Base-by-base conservation (phyloP, 805 yeast genomes). In the Candida easanensis region DNA sequence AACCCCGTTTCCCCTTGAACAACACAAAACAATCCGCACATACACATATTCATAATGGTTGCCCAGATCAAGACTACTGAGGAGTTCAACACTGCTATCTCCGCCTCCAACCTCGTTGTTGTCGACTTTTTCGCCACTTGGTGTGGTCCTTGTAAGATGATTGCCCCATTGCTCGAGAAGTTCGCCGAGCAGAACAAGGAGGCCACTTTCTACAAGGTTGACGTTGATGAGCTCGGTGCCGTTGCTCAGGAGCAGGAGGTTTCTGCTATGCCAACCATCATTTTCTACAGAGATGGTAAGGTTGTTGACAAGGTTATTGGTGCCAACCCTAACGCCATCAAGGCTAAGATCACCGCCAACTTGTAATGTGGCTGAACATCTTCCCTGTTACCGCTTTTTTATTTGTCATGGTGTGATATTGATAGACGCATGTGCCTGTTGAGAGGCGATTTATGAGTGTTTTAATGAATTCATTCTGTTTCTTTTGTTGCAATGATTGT, bases 121-220 rank as follows among this genome's bases (percentile, higher is more conserved):
- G 88, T 93, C 56, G 98, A 93, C 74, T 93, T 91, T 74, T 90
- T 79, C 63, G 98, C 98, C 58, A 81, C 90, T 49, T 93, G 98
- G 97, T 91, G 99, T 70, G 97, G 97, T 57, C 98, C 99, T 50
- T 91, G 99, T 77, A 93, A 91, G 78, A 87, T 87, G 81, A 84
- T 93, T 69, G 90, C 97, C 43, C 99, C 99, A 57, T 72, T 88
- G 71, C 71, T 91, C 57, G 96, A 90, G 63, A 84, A 84, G 66
- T 83, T 90, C 61, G 72, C 89, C 33, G 63, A 63, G 37, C 70
- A 73, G 60, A 82, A 82, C 78, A 51, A 81, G 22, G 68, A 71
- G 16, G 41, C 38, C 42, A 88, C 84, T 56, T 91, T 93, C 77
- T 75, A 77, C 79, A 89, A 91, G 77, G 80, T 93, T 42, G 98